A percentile compares a stretch with the other conserved stretches of the same genome.
These are phyloP conservation scores for Penicillium hordei DNA, from an alignment of 2,329 filamentous ascomycete species.

Conservation along the genomic window DNA sequence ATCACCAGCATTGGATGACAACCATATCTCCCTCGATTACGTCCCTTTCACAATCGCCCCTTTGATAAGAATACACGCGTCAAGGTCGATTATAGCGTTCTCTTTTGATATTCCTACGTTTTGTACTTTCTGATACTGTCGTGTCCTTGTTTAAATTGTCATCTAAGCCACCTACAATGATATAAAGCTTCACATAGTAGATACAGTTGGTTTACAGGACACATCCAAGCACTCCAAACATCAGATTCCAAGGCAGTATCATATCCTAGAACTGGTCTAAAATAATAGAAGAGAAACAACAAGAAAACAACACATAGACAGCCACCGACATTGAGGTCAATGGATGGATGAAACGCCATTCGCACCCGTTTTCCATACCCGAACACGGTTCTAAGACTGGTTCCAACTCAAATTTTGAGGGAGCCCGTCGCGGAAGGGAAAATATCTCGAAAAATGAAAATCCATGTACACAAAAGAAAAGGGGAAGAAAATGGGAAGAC, in stretches of 20 bases:
- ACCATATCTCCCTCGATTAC: background rate
- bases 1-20: background rate
- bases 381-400: slow-evolving; percentile 44
- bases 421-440: slow-evolving; percentile 33
- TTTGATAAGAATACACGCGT: background rate
- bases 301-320: slow-evolving; percentile 30
- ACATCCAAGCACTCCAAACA: background rate
- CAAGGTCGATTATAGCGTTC: background rate
- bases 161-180: background rate
- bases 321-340: slow-evolving; percentile 33
- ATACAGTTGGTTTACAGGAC: background rate
- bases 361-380: slow-evolving; percentile 46
- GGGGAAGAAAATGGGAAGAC: slow-evolving; percentile 23
- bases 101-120: background rate
- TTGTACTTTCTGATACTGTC: background rate
- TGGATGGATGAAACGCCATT: slow-evolving; percentile 42
- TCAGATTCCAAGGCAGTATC: slow-evolving; percentile 27
- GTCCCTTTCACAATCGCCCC: background rate
- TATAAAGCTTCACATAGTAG: background rate
- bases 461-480: slow-evolving; percentile 45
- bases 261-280: slow-evolving; percentile 36
- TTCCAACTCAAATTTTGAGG: slow-evolving; percentile 36
- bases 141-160: background rate
- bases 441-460: slow-evolving; percentile 34
- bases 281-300: slow-evolving; percentile 14